These are phyloP conservation scores for Verticillium nubilum DNA, from an alignment of 2,329 filamentous ascomycete genomes.

Conservation along the genomic window DNA sequence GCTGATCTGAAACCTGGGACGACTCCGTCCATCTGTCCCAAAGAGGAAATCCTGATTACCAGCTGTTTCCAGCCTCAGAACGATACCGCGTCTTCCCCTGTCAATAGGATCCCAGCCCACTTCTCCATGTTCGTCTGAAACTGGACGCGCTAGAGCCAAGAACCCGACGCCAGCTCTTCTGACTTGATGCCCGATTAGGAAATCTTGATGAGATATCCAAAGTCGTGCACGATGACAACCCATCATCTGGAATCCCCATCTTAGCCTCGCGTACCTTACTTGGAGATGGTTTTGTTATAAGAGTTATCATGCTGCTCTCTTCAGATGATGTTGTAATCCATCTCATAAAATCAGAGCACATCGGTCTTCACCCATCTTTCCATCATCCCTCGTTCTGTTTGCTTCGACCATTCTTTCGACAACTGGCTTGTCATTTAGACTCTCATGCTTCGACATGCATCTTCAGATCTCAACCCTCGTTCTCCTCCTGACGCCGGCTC, in stretches of 20 bases:
- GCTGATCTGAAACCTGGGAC: background rate
- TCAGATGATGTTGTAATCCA: too few relatives aligned
- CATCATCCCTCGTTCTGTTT: background rate
- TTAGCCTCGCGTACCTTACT: too few relatives aligned
- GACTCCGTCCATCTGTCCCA: background rate
- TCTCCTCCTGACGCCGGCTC: background rate
- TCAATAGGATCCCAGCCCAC: background rate
- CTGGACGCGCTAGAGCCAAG: too few relatives aligned
- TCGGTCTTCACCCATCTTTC: too few relatives aligned
- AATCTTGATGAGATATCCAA: constrained; percentile 8
- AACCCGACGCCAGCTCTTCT: too few relatives aligned
- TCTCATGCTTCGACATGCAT: background rate
- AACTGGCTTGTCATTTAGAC: background rate
- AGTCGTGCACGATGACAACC: background rate
- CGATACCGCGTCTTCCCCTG: background rate
- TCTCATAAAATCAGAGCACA: too few relatives aligned
- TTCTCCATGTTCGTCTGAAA: background rate
- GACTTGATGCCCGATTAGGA: background rate
- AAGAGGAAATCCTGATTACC: constrained; percentile 2
- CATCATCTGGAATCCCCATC: too few relatives aligned
- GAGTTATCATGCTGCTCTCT: background rate
- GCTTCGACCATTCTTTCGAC: background rate
- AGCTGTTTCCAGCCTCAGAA: background rate
- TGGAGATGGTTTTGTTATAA: background rate
- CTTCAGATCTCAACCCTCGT: background rate